phyloP scores from a whole-genome alignment of 352 stramenopile species.

The Phytophthora pluvialis region DNA sequence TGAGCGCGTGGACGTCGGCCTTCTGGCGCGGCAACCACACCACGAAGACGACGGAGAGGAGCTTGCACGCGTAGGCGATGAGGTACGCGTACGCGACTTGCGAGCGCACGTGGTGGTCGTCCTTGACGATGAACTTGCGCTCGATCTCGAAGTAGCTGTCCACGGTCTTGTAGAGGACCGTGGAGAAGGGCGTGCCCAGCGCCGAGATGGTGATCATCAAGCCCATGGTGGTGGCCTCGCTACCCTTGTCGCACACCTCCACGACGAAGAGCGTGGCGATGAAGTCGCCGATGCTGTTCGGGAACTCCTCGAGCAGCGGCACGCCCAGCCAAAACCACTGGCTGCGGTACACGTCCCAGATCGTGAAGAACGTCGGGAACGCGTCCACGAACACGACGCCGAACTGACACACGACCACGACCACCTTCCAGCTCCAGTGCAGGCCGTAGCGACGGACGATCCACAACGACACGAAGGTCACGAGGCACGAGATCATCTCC shows the following conservation, averaged over 20 bases:
- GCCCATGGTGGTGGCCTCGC: conserved; percentile 56
- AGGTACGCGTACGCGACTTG: conserved; percentile 63
- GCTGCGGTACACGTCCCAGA: conserved; percentile 72
- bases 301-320: conserved; percentile 58
- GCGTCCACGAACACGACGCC: conserved; percentile 54
- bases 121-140: conserved; percentile 49
- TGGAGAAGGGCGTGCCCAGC: conserved; percentile 56
- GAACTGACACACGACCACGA: conserved; percentile 50
- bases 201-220: conserved; percentile 52
- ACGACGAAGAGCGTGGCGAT: conserved; percentile 59
- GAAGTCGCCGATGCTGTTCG: conserved; percentile 53
- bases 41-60: conserved; percentile 56
- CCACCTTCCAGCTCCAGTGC: conserved; percentile 60
- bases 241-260: conserved; percentile 55
- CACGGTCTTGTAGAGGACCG: conserved; percentile 63
- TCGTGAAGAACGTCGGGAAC: conserved; percentile 61
- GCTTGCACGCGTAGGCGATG: conserved; percentile 64
- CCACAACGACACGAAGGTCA: conserved; percentile 49
- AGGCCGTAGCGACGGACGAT: conserved; percentile 55
- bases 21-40: conserved; percentile 61
- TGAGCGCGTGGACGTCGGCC: conserved; percentile 48
- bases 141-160: conserved; percentile 64
- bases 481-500: conserved; percentile 47
- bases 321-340: conserved; percentile 75
- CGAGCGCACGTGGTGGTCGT: conserved; percentile 45